phyloP scores from a whole-genome alignment of 306 rosid species.

The Prunus davidiana region DNA sequence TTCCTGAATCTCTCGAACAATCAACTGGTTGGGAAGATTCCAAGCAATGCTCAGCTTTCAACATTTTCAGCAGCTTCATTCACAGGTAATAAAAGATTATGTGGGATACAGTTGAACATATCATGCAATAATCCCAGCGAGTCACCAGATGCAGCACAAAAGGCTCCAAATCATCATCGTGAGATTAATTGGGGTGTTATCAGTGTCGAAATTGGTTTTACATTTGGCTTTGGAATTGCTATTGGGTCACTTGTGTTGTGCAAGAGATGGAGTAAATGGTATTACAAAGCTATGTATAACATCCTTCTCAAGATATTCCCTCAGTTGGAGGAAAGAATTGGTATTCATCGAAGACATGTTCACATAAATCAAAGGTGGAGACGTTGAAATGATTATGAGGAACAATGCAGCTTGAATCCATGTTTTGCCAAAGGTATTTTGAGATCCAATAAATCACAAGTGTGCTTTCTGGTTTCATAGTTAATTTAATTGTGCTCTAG shows the following conservation, averaged over 20 bases:
- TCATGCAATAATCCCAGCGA: neutral
- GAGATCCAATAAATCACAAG: too few relatives aligned
- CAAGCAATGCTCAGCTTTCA: neutral
- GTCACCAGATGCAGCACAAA: neutral
- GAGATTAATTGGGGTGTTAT: conserved; percentile 15
- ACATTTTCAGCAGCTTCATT: neutral
- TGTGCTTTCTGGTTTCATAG: too few relatives aligned
- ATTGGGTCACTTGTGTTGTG: conserved; percentile 5
- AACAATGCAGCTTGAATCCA: neutral
- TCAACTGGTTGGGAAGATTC: conserved; percentile 21
- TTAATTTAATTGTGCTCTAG: too few relatives aligned
- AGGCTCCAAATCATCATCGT: neutral
- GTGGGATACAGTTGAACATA: too few relatives aligned
- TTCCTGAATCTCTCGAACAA: conserved; percentile 28
- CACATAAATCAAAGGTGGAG: neutral
- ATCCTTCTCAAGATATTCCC: conserved; percentile 4
- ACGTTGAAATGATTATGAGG: neutral
- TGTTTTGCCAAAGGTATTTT: neutral
- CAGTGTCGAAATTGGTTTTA: conserved; percentile 13
- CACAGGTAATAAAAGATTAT: too few relatives aligned
- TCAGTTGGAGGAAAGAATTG: neutral
- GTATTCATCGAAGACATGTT: neutral
- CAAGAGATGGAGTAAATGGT: conserved; percentile 21
- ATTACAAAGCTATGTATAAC: neutral
- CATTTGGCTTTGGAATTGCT: conserved; percentile 11